These are phyloP conservation scores for Tetracentron sinense DNA, from an alignment of 164 flowering plant species.

Conservation along the genomic window DNA sequence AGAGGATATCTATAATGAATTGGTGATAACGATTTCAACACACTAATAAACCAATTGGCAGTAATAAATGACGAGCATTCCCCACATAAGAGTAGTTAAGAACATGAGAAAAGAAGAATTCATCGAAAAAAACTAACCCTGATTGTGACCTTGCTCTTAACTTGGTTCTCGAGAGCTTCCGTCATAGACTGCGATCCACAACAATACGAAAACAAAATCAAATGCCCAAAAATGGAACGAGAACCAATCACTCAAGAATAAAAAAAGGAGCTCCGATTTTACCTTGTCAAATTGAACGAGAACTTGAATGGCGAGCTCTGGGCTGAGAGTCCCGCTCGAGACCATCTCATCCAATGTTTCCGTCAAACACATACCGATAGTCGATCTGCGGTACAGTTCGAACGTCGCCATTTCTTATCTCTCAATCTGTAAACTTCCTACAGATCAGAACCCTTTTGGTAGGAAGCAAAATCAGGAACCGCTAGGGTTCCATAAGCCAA, in stretches of 20 bases:
- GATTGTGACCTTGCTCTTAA: constrained; percentile 30
- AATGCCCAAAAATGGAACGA: not conserved
- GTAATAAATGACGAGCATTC: too few relatives aligned
- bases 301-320: constrained; percentile 91
- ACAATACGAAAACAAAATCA: too few relatives aligned
- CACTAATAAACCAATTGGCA: too few relatives aligned
- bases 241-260: not conserved
- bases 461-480: too few relatives aligned
- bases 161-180: constrained; percentile 33
- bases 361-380: constrained; percentile 95
- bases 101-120: too few relatives aligned
- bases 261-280: not conserved
- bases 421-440: too few relatives aligned
- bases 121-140: constrained; percentile 17
- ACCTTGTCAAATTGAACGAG: constrained; percentile 98
- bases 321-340: constrained; percentile 64
- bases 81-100: too few relatives aligned
- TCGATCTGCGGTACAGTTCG: constrained; percentile 85
- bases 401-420: constrained; percentile 75
- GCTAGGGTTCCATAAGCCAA: too few relatives aligned
- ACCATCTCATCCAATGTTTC: constrained; percentile 98
- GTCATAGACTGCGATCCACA: constrained; percentile 27
- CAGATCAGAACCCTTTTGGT: too few relatives aligned
- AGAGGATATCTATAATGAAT: too few relatives aligned
- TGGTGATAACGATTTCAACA: too few relatives aligned